phyloP scores from a whole-genome alignment of 768 basidiomycete species.

The Collybia mongolica region DNA sequence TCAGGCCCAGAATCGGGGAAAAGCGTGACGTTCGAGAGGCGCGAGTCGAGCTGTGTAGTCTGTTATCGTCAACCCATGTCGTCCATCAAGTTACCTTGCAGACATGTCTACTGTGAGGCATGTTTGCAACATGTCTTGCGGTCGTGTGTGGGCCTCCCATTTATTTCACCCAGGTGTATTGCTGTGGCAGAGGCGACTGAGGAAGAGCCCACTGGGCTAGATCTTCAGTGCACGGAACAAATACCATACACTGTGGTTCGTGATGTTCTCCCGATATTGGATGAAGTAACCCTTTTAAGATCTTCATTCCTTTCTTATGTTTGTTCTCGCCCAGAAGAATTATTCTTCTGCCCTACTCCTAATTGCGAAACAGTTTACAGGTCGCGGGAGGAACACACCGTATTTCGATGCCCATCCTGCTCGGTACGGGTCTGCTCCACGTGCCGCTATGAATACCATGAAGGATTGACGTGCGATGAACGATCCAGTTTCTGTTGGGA shows the following conservation, averaged over 20 bases:
- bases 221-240: constrained; percentile 12
- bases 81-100: constrained; percentile 40
- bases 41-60: constrained; percentile 31
- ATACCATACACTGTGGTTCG: constrained; percentile 40
- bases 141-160: constrained; percentile 25
- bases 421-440: constrained; percentile 31
- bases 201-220: constrained; percentile 1
- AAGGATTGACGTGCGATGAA: constrained; percentile 35
- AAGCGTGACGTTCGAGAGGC: not conserved
- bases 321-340: constrained; percentile 34
- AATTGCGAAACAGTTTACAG: constrained; percentile 50
- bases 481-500: not conserved
- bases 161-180: constrained; percentile 36
- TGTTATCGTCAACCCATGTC: constrained; percentile 34
- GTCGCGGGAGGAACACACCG: constrained; percentile 14
- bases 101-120: constrained; percentile 48
- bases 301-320: constrained; percentile 43
- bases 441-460: constrained; percentile 39
- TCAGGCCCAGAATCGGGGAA: constrained; percentile 10
- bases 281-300: constrained; percentile 39
- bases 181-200: constrained; percentile 15
- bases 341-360: constrained; percentile 54
- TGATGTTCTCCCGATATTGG: constrained; percentile 32
- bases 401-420: constrained; percentile 36
- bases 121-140: constrained; percentile 48